These are phyloP conservation scores for Fusarium sp. DNA, from an alignment of 2,329 filamentous ascomycete genomes.

Conservation along the genomic window DNA sequence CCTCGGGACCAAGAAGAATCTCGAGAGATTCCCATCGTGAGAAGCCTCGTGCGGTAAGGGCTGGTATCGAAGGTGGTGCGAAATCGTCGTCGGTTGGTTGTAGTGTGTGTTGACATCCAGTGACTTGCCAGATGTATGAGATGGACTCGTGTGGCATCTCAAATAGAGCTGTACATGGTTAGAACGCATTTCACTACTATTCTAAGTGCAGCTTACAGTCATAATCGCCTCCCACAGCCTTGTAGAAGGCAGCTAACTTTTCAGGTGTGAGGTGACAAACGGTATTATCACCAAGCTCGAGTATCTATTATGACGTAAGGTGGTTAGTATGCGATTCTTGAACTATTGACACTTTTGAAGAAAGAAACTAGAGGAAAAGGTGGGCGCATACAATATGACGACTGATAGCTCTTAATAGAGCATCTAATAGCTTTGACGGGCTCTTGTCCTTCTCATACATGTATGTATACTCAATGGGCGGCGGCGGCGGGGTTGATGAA, in stretches of 20 bases:
- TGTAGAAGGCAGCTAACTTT: conserved; percentile 83
- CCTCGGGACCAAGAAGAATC: conserved; percentile 85
- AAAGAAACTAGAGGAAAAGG: neutral
- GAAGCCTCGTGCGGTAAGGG: conserved; percentile 85
- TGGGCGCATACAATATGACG: conserved; percentile 72
- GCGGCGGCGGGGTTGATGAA: conserved; percentile 41
- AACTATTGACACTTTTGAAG: neutral
- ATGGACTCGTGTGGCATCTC: conserved; percentile 78
- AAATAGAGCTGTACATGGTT: conserved; percentile 71
- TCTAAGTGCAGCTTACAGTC: conserved; percentile 61
- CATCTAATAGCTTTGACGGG: conserved; percentile 73
- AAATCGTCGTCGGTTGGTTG: conserved; percentile 81
- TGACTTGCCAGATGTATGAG: conserved; percentile 90
- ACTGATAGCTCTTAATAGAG: conserved; percentile 75
- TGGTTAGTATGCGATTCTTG: conserved; percentile 30
- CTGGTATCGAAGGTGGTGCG: conserved; percentile 80
- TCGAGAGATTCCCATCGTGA: conserved; percentile 95
- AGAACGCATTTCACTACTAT: conserved; percentile 10
- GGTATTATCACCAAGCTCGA: conserved; percentile 68
- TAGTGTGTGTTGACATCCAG: conserved; percentile 89
- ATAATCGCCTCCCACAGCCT: conserved; percentile 78
- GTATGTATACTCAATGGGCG: conserved; percentile 66
- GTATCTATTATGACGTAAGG: conserved; percentile 55
- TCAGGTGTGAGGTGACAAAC: conserved; percentile 67
- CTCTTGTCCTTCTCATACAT: conserved; percentile 76